A percentile compares a stretch with the other conserved stretches of the same genome.
Evolutionary conservation across 306 rosid genomes (phyloP).

Genomic region (cucumber (Cucumis sativus)): Cucumber_9930_V3 NC_026657.2:27984501-27985000

Average conservation of each 20-base stretch:
- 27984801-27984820: background rate
- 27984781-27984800: background rate
- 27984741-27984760: background rate
- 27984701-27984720: background rate
- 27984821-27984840: background rate
- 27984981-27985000: background rate
- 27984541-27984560: background rate
- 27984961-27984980: slow-evolving; percentile 7
- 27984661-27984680: background rate
- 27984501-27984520: background rate
- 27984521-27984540: background rate
- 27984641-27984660: background rate
- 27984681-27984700: slow-evolving; percentile 6
- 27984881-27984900: background rate
- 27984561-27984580: background rate
- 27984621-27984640: background rate
- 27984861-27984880: slow-evolving; percentile 3
- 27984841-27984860: background rate
- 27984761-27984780: background rate
- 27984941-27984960: background rate
- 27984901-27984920: background rate
- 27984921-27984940: background rate
- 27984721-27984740: background rate
- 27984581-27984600: background rate
- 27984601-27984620: background rate